A percentile compares a stretch with the other conserved stretches of the same genome.
Conservation (phyloP, 345 rosid genomes). For the Rhizophora mangle region DNA sequence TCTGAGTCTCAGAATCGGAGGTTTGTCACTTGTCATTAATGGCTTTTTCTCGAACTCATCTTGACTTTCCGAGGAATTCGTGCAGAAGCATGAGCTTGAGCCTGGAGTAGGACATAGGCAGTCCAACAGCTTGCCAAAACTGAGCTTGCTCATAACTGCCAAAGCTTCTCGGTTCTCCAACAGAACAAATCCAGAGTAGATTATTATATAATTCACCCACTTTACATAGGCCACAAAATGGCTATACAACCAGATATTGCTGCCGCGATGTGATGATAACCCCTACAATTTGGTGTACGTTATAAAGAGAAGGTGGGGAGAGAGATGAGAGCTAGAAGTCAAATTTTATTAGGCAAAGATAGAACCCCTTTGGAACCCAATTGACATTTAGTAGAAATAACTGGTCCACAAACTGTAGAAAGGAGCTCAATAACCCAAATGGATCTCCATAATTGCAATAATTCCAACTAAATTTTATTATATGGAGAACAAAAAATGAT, state of each 20-base stretch:
- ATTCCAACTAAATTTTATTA: conserved; percentile 20
- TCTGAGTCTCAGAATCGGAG: conserved; percentile 47
- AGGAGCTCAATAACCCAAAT: not conserved
- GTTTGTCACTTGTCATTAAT: conserved; percentile 36
- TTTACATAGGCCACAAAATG: conserved; percentile 14
- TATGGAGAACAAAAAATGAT: conserved; percentile 3
- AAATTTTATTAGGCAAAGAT: conserved; percentile 26
- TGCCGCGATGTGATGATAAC: not conserved
- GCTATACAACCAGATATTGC: conserved; percentile 1
- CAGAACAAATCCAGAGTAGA: not conserved
- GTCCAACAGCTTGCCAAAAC: conserved; percentile 34
- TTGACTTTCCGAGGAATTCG: conserved; percentile 12
- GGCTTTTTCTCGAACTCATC: conserved; percentile 27
- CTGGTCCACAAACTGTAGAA: conserved; percentile 1
- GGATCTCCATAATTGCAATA: not conserved
- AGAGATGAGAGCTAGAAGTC: conserved; percentile 13
- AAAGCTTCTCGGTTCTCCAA: not conserved
- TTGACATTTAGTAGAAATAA: conserved; percentile 1
- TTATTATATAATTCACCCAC: conserved; percentile 6
- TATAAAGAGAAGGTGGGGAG: not conserved
- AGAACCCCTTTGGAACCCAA: conserved; percentile 5
- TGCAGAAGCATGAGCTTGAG: conserved; percentile 31
- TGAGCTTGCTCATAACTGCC: conserved; percentile 28
- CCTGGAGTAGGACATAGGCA: conserved; percentile 22
- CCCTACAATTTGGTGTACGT: not conserved